These are phyloP conservation scores for Diplodia intermedia DNA, from an alignment of 2,329 filamentous ascomycete species.

Conservation along the genomic window DNA sequence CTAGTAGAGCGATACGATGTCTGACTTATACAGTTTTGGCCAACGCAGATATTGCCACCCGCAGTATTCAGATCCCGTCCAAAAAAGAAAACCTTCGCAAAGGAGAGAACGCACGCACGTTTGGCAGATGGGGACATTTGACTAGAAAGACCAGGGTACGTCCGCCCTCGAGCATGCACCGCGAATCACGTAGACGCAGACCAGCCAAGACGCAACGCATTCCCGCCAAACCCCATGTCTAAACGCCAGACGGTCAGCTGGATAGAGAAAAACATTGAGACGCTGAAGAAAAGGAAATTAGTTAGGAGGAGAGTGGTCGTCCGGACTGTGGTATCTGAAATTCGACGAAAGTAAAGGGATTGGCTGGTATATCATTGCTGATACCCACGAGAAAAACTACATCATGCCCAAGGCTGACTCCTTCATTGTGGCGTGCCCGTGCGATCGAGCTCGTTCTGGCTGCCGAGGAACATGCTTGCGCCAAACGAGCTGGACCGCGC, in stretches of 20 bases:
- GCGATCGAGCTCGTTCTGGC: conserved; percentile 26
- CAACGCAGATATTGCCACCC: conserved; percentile 20
- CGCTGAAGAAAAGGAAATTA: conserved; percentile 28
- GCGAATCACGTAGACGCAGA: not conserved
- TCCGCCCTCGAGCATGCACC: conserved; percentile 19
- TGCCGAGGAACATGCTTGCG: conserved; percentile 21
- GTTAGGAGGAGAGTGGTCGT: conserved; percentile 14
- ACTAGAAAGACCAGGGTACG: conserved; percentile 13
- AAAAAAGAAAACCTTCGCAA: conserved; percentile 25
- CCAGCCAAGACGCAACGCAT: conserved; percentile 7
- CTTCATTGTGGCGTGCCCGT: conserved; percentile 22
- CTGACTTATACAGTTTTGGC: conserved; percentile 17
- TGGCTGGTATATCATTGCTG: conserved; percentile 29
- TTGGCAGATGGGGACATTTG: conserved; percentile 17
- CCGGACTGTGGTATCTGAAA: conserved; percentile 32
- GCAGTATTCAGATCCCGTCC: conserved; percentile 20
- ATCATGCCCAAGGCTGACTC: conserved; percentile 17
- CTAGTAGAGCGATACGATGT: conserved; percentile 11
- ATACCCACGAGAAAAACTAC: conserved; percentile 28
- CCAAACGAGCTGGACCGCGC: conserved; percentile 29
- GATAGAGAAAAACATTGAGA: conserved; percentile 24
- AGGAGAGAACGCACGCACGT: conserved; percentile 27
- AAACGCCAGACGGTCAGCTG: conserved; percentile 26
- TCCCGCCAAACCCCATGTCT: conserved; percentile 17
- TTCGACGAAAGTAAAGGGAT: conserved; percentile 27